Evolutionary conservation across 2,329 filamentous ascomycete species (phyloP), one percentile per base, ranked within the genome.

Genomic region (Talaromyces amestolkiae): DNA sequence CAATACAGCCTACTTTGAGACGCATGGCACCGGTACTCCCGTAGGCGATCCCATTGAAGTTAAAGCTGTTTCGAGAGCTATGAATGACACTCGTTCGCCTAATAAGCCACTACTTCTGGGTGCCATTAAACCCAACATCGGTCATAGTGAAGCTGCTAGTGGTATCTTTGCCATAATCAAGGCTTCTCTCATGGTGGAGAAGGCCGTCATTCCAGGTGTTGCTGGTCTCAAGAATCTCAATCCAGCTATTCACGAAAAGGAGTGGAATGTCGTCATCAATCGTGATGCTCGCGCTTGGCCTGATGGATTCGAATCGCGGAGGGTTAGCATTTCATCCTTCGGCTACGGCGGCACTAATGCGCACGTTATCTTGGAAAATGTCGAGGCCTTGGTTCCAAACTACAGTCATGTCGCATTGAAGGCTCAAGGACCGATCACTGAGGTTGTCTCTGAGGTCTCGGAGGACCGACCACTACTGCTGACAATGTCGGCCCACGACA

Each of bases 321-420:
- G 71, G 35, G 68, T 65, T 1, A 68, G 68, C 47, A 74, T 84
- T 0, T 83, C 82, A 65, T 78, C 78, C 9, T 84, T 84, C 67
- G 81, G 80, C 0, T 75, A 74, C 59, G 77, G 76, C 15, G 77
- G 77, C 2, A 72, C 76, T 1, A 79, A 79, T 64, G 74, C 72
- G 0, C 75, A 78, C 66, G 66, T 61, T 35, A 35, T 35, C 33
- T 35, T 35, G 33, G 33, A 35, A 15, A 66, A 72, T 68, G 15
- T 74, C 41, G 70, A 71, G 22, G 15, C 17, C 33, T 35, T 35
- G 33, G 33, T 35, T 4, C 33, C 33, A 35, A 35, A 35, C 33
- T 35, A 35, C 33, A 35, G 33, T 35, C 33, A 35, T 35, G 33
- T 4, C 33, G 33, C 33, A 35, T 35, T 35, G 9, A 35, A 35